A percentile compares a stretch with the other conserved stretches of the same genome.
Conservation (phyloP, 352 stramenopile species). For the Bremia lactucae region DNA sequence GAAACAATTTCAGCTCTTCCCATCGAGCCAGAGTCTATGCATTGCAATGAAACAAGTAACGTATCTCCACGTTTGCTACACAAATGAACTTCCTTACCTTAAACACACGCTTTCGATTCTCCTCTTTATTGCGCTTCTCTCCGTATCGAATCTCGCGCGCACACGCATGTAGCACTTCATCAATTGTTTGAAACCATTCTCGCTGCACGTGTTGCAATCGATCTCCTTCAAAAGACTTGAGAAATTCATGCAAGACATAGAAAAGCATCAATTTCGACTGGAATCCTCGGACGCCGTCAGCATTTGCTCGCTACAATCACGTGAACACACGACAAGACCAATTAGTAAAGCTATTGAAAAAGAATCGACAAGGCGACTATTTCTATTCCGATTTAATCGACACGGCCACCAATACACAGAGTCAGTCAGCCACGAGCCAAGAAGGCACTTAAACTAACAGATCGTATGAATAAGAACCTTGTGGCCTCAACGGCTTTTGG, state of each 20-base stretch:
- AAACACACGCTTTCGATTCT: slow-evolving; percentile 65
- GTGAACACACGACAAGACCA: not conserved
- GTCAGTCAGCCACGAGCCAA: slow-evolving; percentile 5
- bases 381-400: slow-evolving; percentile 28
- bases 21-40: slow-evolving; percentile 61
- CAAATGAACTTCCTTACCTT: too few relatives aligned
- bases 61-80: too few relatives aligned
- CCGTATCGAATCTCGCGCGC: slow-evolving; percentile 54
- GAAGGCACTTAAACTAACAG: not conserved
- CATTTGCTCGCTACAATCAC: slow-evolving; percentile 38
- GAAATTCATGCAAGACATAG: slow-evolving; percentile 81
- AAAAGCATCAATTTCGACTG: slow-evolving; percentile 81
- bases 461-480: not conserved
- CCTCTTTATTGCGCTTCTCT: slow-evolving; percentile 51
- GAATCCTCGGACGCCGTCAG: slow-evolving; percentile 49
- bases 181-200: slow-evolving; percentile 73
- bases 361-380: slow-evolving; percentile 10
- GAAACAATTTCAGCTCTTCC: slow-evolving; percentile 75
- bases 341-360: too few relatives aligned
- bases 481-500: not conserved
- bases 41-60: too few relatives aligned
- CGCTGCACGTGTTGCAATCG: slow-evolving; percentile 45
- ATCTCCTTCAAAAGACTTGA: slow-evolving; percentile 68
- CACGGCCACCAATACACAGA: slow-evolving; percentile 7
- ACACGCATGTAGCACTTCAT: slow-evolving; percentile 65